Evolutionary conservation across 1,139 yeast species (phyloP).

Genomic region (Geotrichum klebahnii): DNA sequence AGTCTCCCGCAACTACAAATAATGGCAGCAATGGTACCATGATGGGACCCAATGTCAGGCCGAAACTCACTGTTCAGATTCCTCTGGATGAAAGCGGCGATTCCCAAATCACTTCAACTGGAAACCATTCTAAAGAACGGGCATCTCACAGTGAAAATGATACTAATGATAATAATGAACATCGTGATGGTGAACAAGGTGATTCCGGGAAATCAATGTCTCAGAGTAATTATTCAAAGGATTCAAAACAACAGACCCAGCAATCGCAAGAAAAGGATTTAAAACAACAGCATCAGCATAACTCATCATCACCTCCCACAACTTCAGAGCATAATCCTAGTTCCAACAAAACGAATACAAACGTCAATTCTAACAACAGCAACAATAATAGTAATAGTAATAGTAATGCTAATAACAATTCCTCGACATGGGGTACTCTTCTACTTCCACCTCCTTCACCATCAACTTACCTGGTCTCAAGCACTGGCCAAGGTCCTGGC

Average conservation of each 20-base stretch:
- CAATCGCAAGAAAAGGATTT: too few relatives aligned
- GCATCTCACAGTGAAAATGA: too few relatives aligned
- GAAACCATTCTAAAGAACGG: too few relatives aligned
- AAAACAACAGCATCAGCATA: too few relatives aligned
- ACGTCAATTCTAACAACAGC: background rate
- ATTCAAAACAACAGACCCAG: too few relatives aligned
- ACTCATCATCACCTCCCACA: too few relatives aligned
- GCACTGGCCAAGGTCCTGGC: conserved; percentile 30
- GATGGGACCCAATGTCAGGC: conserved; percentile 29
- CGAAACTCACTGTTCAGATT: conserved; percentile 42
- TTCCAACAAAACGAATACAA: too few relatives aligned
- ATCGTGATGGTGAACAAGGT: too few relatives aligned
- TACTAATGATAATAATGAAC: too few relatives aligned
- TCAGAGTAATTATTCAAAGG: too few relatives aligned
- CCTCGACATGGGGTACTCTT: background rate
- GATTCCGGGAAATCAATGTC: too few relatives aligned
- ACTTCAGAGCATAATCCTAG: background rate
- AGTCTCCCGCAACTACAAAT: background rate
- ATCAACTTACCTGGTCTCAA: conserved; percentile 1
- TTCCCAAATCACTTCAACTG: too few relatives aligned
- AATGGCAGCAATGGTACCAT: background rate
- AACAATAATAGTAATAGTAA: background rate
- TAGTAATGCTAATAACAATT: background rate
- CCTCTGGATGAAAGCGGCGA: conserved; percentile 31
- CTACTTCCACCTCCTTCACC: conserved; percentile 6